Evolutionary conservation across 371 early-diverging fungal species (phyloP).

Genomic region (Saksenaea vasiformis): DNA sequence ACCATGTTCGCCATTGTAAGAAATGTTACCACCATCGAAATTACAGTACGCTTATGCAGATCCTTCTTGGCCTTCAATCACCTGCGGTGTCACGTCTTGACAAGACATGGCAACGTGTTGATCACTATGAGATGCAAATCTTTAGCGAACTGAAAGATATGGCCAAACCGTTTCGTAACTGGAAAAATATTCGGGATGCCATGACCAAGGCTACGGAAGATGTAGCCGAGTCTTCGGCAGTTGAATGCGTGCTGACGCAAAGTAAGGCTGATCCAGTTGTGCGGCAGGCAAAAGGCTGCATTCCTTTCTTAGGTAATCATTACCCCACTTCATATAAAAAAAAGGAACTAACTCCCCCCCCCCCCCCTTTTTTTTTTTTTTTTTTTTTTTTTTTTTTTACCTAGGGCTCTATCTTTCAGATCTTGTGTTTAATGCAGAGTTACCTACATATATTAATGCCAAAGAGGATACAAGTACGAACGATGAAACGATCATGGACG

Average conservation of each 20-base stretch:
- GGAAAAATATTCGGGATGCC: constrained; percentile 56
- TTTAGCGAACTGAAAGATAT: constrained; percentile 56
- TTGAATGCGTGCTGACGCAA: constrained; percentile 40
- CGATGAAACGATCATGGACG: constrained; percentile 23
- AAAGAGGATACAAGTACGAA: constrained; percentile 5
- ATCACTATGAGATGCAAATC: constrained; percentile 46
- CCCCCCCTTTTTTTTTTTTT: no score
- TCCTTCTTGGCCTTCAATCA: constrained; percentile 59
- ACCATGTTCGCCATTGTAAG: constrained; percentile 21
- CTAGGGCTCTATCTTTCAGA: constrained; percentile 67
- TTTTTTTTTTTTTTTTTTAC: no score
- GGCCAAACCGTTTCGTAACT: constrained; percentile 60
- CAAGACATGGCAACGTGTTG: constrained; percentile 56
- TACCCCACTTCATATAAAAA: background rate
- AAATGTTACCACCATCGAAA: constrained; percentile 65
- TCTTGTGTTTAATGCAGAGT: constrained; percentile 63
- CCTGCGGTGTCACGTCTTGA: constrained; percentile 53
- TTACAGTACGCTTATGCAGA: constrained; percentile 60
- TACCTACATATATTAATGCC: constrained; percentile 56
- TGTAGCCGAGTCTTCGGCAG: constrained; percentile 44
- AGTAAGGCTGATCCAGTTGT: constrained; percentile 17
- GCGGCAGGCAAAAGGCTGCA: constrained; percentile 38
- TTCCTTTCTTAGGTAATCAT: constrained; percentile 58
- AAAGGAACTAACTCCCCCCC: no score
- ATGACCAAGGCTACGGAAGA: constrained; percentile 54